Evolutionary conservation across 1,284 basidiomycete genomes (phyloP).

Genomic region (Austroboletus novae-zelandiae): DNA sequence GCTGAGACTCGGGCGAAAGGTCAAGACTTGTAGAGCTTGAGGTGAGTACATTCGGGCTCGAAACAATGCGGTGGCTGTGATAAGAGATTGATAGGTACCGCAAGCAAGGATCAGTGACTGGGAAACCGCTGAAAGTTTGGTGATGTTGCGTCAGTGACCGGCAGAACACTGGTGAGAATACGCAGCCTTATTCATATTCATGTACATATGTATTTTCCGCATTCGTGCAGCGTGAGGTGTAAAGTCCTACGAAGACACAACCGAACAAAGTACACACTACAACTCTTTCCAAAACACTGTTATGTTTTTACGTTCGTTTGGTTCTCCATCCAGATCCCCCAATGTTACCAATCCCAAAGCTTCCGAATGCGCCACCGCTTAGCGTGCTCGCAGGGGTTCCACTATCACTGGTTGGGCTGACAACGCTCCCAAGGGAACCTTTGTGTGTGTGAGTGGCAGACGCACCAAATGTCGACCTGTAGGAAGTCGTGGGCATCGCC

Average conservation of each 20-base stretch:
- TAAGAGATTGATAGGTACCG: no score
- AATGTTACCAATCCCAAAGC: slow-evolving; percentile 45
- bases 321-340: slow-evolving; percentile 24
- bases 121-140: no score
- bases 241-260: slow-evolving; percentile 4
- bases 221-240: neutral
- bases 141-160: no score
- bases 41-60: no score
- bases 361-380: slow-evolving; percentile 45
- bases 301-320: slow-evolving; percentile 22
- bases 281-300: slow-evolving; percentile 2
- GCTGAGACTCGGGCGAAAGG: no score
- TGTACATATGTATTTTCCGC: neutral
- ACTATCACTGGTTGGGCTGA: slow-evolving; percentile 24
- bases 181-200: neutral
- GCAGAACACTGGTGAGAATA: no score
- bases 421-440: slow-evolving; percentile 15
- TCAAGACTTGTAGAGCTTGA: no score
- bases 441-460: slow-evolving; percentile 22
- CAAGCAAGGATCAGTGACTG: no score
- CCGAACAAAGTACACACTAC: slow-evolving; percentile 11
- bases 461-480: slow-evolving; percentile 57
- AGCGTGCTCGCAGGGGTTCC: slow-evolving; percentile 19
- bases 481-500: slow-evolving; percentile 60
- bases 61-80: no score